Base-by-base conservation (phyloP, 495 filamentous ascomycete species). In the Cenococcum geophilum region DNA sequence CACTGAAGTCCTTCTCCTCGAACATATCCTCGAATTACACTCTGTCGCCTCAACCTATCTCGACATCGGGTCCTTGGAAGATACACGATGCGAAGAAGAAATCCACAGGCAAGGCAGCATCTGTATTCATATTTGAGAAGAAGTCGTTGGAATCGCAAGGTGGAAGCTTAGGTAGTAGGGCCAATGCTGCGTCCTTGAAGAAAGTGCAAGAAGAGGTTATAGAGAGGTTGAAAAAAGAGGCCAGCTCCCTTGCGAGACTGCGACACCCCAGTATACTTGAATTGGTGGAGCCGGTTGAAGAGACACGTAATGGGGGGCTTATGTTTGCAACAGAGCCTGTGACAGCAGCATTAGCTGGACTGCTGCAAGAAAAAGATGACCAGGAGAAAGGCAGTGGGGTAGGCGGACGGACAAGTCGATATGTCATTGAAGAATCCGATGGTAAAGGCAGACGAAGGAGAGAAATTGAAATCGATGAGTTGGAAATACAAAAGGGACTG, bases 11-110 rank as follows among this genome's bases (percentile, higher is more conserved):
- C 34, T 89, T 98, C 73, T 83, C 84, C 55, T 89, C 89, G 53
- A 92, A 96, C 72, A 98, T 98, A 75, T 82, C 84, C 61, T 83
- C 88, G 62, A 92, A 96, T 74, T 98, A 98, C 75, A 81, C 85
- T 59, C 78, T 96, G 55, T 82, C 89, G 8, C 77, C 84, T 20
- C 79, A 81, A 55, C 81, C 88, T 21, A 82, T 80, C 11, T 82
- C 89, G 20, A 82, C 82, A 35, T 88, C 91, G 22, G 93, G 93
- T 21, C 89, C 92, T 23, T 98, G 93, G 93, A 96, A 91, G 77
- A 92, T 98, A 73, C 91, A 90, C 77, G 89, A 95, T 76, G 95
- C 89, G 48, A 97, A 95, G 79, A 96, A 95, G 74, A 97, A 96
- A 73, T 87, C 87, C 12, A 93, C 91, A 0, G 86, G 85, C 36